A percentile compares a stretch with the other conserved stretches of the same genome.
Conservation (phyloP, 2,329 filamentous ascomycete species). For the Colletotrichum australisinense region DNA sequence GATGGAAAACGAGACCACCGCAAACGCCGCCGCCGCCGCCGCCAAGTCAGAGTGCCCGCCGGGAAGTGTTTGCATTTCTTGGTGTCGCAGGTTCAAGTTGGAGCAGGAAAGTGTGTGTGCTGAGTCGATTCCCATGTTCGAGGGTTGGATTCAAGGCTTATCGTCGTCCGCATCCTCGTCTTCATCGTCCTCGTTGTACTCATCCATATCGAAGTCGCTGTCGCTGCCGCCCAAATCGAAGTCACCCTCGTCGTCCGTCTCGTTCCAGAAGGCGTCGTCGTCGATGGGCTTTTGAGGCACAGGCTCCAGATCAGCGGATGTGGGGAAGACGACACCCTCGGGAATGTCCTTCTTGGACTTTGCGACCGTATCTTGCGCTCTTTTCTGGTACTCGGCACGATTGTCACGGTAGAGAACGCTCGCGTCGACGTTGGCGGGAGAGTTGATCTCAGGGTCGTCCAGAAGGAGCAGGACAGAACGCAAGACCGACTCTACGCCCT, state of each 20-base stretch:
- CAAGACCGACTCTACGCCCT: slow-evolving; percentile 93
- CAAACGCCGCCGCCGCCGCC: slow-evolving; percentile 11
- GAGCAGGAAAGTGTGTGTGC: background rate
- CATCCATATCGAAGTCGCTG: slow-evolving; percentile 71
- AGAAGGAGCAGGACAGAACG: slow-evolving; percentile 92
- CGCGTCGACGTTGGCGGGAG: slow-evolving; percentile 94
- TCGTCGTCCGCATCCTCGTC: slow-evolving; percentile 59
- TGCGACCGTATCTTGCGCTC: slow-evolving; percentile 77
- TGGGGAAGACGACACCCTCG: slow-evolving; percentile 83
- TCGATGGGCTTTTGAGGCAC: slow-evolving; percentile 70
- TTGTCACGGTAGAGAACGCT: slow-evolving; percentile 85
- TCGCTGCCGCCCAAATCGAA: slow-evolving; percentile 76
- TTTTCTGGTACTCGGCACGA: slow-evolving; percentile 74
- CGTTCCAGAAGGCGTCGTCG: slow-evolving; percentile 86
- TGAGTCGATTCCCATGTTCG: background rate
- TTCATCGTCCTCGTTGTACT: slow-evolving; percentile 69
- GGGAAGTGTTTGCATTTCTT: background rate
- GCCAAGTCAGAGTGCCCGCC: background rate
- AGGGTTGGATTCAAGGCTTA: slow-evolving; percentile 14
- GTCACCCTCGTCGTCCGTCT: slow-evolving; percentile 80
- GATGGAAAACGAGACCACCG: background rate
- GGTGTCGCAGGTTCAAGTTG: background rate
- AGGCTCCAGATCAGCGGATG: slow-evolving; percentile 70
- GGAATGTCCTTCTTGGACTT: slow-evolving; percentile 84
- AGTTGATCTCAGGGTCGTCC: slow-evolving; percentile 93